Evolutionary conservation across 306 rosid genomes (phyloP), one percentile per base, ranked within the genome.

Genomic region (Ormosia emarginata): DNA sequence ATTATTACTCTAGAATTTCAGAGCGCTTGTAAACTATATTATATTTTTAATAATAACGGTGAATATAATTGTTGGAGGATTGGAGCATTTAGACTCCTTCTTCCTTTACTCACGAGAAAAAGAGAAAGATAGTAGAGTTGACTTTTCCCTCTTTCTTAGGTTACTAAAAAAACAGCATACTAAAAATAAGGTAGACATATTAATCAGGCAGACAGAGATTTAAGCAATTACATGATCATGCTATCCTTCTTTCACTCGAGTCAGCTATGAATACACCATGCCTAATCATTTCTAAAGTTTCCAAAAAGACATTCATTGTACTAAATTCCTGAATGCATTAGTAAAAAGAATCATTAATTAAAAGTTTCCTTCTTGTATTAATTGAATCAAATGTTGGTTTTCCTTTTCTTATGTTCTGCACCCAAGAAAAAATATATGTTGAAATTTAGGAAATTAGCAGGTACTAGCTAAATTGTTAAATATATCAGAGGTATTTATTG

Each of bases 1-100:
- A 68, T 37, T 83, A 39, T 53, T 71, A 67, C 40, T 79, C 78
- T 79, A 74, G 84, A 84, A 84, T 84, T 79, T 78, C 73, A 67
- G 9, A 62, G 56, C 50, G 50, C 47, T 34, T 63, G n/a, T 63
- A 50, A 64, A 72, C 13, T 78, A 83, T 49, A 70, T 3, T 33
- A 30, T 64, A 37, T 8, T 65, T 74, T 65, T 46, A 72, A 79
- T 84, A 67, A 79, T 79, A 73, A 70, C 11, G 73, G 68, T 65
- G 71, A 66, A 67, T 67, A 73, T 57, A 84, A 62, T 36, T 73
- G 84, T 32, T 78, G 40, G 69, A 76, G 36, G 71, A 39, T 81
- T 44, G 57, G 57, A 58, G 18, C 36, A 32, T 62, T 33, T 12
- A 61, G 15, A 32, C 8, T n/a, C n/a, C n/a, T 52, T 36, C 30